A percentile compares a stretch with the other conserved stretches of the same genome.
phyloP scores from a whole-genome alignment of 192 early-diverging fungal species.

The Backusella morwellensis region DNA sequence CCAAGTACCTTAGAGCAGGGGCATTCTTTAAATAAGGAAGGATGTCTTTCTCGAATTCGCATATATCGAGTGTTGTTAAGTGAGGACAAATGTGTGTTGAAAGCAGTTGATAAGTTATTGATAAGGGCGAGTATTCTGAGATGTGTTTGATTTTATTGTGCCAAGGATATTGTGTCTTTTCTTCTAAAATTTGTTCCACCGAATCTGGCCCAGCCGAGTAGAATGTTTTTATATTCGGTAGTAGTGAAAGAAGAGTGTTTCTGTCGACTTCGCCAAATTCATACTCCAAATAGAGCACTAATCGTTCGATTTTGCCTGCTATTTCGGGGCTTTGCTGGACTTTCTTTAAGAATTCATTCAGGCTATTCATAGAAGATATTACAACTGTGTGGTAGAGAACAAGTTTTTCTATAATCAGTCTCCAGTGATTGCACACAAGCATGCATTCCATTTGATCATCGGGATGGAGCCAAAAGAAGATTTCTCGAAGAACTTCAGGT shows the following conservation, averaged over 20 bases:
- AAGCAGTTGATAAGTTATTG: not conserved
- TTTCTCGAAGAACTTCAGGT: not conserved
- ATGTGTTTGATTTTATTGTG: not conserved
- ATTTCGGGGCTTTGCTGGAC: not conserved
- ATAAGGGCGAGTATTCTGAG: not conserved
- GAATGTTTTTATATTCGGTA: not conserved
- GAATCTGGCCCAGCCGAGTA: not conserved
- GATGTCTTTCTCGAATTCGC: not conserved
- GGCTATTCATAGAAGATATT: not conserved
- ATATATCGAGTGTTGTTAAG: not conserved
- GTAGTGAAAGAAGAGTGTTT: not conserved
- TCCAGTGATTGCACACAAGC: not conserved
- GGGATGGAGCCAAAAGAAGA: not conserved
- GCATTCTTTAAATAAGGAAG: not conserved
- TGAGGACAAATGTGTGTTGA: not conserved
- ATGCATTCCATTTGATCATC: conserved; percentile 9
- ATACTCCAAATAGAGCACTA: not conserved
- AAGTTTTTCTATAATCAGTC: not conserved
- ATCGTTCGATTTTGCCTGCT: not conserved
- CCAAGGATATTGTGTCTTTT: not conserved
- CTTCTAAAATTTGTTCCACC: not conserved
- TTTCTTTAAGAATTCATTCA: not conserved
- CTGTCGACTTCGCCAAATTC: not conserved
- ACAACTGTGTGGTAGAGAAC: not conserved
- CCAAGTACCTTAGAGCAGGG: not conserved